phyloP scores from a whole-genome alignment of 2,329 filamentous ascomycete genomes.

The Arthroderma uncinatum region DNA sequence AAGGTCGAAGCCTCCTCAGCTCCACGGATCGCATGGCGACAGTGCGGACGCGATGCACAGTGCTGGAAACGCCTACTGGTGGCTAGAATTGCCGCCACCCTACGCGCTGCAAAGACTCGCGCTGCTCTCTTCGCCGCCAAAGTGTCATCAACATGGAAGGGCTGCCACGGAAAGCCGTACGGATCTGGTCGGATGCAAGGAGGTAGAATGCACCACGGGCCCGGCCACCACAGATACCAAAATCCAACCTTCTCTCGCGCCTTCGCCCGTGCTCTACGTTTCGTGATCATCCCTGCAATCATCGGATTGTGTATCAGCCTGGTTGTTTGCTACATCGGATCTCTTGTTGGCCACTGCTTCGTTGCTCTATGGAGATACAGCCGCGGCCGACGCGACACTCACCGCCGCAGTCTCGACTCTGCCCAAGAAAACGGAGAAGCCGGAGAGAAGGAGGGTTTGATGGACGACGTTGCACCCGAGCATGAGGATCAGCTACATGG shows the following conservation, averaged over 20 bases:
- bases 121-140: slow-evolving; percentile 24
- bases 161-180: slow-evolving; percentile 24
- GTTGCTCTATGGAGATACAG: slow-evolving; percentile 37
- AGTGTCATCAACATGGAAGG: slow-evolving; percentile 19
- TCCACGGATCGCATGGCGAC: slow-evolving; percentile 29
- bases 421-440: slow-evolving; percentile 28
- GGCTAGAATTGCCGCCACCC: slow-evolving; percentile 30
- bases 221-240: slow-evolving; percentile 4
- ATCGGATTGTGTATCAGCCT: slow-evolving; percentile 37
- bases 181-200: background rate
- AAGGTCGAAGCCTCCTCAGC: slow-evolving; percentile 30
- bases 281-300: slow-evolving; percentile 37
- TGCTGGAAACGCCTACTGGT: slow-evolving; percentile 31
- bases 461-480: slow-evolving; percentile 27
- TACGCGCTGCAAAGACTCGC: slow-evolving; percentile 29
- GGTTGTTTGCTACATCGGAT: slow-evolving; percentile 36
- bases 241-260: slow-evolving; percentile 26
- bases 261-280: slow-evolving; percentile 32
- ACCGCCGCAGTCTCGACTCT: slow-evolving; percentile 5
- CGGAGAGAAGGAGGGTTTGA: slow-evolving; percentile 35
- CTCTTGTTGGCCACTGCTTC: slow-evolving; percentile 38
- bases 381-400: slow-evolving; percentile 21
- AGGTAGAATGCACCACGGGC: background rate
- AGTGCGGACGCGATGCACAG: slow-evolving; percentile 32
- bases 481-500: slow-evolving; percentile 26